Evolutionary conservation across 495 filamentous ascomycete genomes (phyloP).

Genomic region (Aspergillus indologenus): DNA sequence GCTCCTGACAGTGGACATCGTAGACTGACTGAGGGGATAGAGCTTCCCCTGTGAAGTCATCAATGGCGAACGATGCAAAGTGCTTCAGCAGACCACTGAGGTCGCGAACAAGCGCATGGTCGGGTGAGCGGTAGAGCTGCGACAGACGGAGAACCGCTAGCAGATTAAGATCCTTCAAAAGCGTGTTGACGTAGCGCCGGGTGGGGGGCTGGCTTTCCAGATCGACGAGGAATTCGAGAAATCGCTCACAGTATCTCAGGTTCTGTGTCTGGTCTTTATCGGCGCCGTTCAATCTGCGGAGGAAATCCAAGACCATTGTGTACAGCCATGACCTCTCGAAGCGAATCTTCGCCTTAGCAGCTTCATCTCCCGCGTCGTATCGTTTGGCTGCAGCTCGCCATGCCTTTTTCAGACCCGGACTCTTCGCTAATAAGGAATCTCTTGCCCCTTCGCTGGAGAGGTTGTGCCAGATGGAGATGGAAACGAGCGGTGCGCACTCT

Average conservation of each 20-base stretch:
- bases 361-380: conserved; percentile 83
- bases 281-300: conserved; percentile 65
- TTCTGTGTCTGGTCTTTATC: conserved; percentile 54
- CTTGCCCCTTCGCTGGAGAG: conserved; percentile 68
- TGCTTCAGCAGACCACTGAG: conserved; percentile 75
- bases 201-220: conserved; percentile 92
- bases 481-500: conserved; percentile 92
- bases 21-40: conserved; percentile 69
- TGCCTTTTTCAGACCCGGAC: conserved; percentile 71
- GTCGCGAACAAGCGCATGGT: conserved; percentile 78
- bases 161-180: conserved; percentile 89
- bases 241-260: conserved; percentile 83
- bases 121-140: conserved; percentile 67
- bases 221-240: conserved; percentile 87
- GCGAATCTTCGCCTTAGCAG: conserved; percentile 69
- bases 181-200: conserved; percentile 85
- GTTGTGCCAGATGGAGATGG: conserved; percentile 94
- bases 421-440: conserved; percentile 65
- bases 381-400: conserved; percentile 87
- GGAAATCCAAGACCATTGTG: conserved; percentile 78
- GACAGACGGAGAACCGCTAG: conserved; percentile 78
- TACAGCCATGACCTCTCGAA: conserved; percentile 96
- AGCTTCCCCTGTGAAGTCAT: conserved; percentile 84
- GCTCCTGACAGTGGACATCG: conserved; percentile 67
- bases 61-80: conserved; percentile 82